Evolutionary conservation across 805 yeast genomes (phyloP), one percentile per base, ranked within the genome.

Genomic region (Pichia californica): DNA sequence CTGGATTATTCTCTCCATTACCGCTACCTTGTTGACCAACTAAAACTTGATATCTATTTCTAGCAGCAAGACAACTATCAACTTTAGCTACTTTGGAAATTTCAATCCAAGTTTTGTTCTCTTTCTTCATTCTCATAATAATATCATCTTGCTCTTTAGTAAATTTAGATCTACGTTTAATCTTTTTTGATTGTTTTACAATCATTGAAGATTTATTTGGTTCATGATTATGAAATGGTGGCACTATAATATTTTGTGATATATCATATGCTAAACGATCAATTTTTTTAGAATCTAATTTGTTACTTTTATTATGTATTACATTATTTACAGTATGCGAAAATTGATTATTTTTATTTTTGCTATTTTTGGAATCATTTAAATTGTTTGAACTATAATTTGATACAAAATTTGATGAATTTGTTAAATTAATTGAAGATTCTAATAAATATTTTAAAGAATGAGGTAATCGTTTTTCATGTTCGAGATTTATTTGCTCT

Each of bases 21-120:
- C 83, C 84, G 28, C 84, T 83, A 4, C 91, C 91, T 54, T 83
- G 91, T 57, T 83, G 91, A 5, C 93, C 93, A 50, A 84, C 82
- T 38, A 83, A 69, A 4, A 83, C 91, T 60, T 83, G 91, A 53
- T 84, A 84, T 46, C 91, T 64, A 56, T 83, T 83, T 45, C 91
- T 64, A 0, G 89, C 91, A 0, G 91, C 87, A 31, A 83, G 63
- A 46, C 76, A 79, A 33, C 80, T 74, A 8, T 80, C 84, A 25
- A 83, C 82, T 4, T 74, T 71, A 2, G 86, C 74, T 3, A 68
- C 63, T 42, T 77, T 77, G 0, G 89, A 88, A 36, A 83, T 83
- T 48, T 82, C 87, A 5, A 74, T 78, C 91, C 93, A 83, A 1
- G 78, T 64, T 49, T 74, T 76, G 26, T 89, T 88, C 38, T 71